Evolutionary conservation across 441 rosid species (phyloP).

Genomic region (Populus trichocarpa): DNA sequence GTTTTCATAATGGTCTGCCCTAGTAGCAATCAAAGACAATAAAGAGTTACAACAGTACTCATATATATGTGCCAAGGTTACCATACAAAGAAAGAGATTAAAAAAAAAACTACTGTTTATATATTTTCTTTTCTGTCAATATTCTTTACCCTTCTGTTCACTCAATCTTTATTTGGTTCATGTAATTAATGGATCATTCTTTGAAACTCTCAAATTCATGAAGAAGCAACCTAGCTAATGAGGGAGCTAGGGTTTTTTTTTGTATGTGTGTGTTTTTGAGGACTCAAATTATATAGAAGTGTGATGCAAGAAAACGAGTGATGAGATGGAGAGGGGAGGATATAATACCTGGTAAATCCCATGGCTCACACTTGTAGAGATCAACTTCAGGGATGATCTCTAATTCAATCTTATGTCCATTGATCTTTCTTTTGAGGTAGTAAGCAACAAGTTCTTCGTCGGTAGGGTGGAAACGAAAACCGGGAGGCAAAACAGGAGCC

Average conservation of each 20-base stretch:
- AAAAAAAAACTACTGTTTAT: background rate
- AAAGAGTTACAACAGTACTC: background rate
- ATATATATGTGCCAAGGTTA: background rate
- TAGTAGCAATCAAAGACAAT: background rate
- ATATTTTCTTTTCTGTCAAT: conserved; percentile 1
- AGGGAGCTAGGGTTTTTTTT: background rate
- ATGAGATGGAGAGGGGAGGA: background rate
- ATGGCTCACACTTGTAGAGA: conserved; percentile 96
- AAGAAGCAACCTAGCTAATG: background rate
- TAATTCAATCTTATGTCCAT: conserved; percentile 71
- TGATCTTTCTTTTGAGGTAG: conserved; percentile 80
- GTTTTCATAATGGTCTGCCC: background rate
- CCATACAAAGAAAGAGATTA: background rate
- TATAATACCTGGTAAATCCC: conserved; percentile 91
- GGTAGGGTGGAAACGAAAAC: conserved; percentile 91
- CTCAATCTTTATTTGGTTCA: conserved; percentile 13
- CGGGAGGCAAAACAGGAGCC: conserved; percentile 94
- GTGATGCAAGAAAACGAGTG: background rate
- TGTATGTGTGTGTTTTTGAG: background rate
- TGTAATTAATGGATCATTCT: background rate
- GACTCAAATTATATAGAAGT: background rate
- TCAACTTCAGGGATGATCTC: conserved; percentile 93
- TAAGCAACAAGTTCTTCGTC: conserved; percentile 89
- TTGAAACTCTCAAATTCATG: background rate
- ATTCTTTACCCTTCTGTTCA: conserved; percentile 10